Conservation (phyloP, 345 rosid species). For the Pistacia atlantica region DNA sequence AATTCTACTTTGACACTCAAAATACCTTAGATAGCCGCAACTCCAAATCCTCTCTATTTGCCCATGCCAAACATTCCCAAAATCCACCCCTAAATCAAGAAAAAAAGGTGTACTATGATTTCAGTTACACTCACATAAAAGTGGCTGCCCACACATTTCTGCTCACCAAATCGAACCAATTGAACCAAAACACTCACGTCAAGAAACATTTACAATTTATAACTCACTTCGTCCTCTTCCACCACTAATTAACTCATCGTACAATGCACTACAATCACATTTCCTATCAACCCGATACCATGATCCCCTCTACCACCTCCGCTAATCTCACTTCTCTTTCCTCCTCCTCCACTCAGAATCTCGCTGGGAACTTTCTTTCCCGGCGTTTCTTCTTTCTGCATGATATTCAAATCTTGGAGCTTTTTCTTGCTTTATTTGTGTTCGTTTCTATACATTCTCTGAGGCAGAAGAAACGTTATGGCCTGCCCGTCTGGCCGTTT, state of each 20-base stretch:
- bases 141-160: conserved; percentile 29
- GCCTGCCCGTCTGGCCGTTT: conserved; percentile 81
- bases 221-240: conserved; percentile 17
- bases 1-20: conserved; percentile 23
- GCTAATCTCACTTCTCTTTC: conserved; percentile 35
- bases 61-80: conserved; percentile 7
- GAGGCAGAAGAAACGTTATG: conserved; percentile 49
- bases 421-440: conserved; percentile 49
- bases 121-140: not conserved
- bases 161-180: conserved; percentile 92
- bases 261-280: conserved; percentile 21
- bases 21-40: conserved; percentile 1
- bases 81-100: conserved; percentile 18
- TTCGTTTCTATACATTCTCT: conserved; percentile 54
- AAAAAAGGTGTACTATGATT: conserved; percentile 15
- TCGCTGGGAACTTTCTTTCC: conserved; percentile 13
- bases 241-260: conserved; percentile 6
- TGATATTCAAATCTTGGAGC: conserved; percentile 52
- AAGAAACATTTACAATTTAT: conserved; percentile 43
- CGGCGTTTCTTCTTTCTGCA: conserved; percentile 41
- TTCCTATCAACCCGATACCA: conserved; percentile 37
- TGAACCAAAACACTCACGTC: conserved; percentile 48
- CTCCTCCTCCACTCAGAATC: conserved; percentile 21
- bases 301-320: conserved; percentile 36
- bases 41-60: not conserved